Evolutionary conservation across 768 basidiomycete species (phyloP).

Genomic region (Hygrophoropsis aurantiaca): DNA sequence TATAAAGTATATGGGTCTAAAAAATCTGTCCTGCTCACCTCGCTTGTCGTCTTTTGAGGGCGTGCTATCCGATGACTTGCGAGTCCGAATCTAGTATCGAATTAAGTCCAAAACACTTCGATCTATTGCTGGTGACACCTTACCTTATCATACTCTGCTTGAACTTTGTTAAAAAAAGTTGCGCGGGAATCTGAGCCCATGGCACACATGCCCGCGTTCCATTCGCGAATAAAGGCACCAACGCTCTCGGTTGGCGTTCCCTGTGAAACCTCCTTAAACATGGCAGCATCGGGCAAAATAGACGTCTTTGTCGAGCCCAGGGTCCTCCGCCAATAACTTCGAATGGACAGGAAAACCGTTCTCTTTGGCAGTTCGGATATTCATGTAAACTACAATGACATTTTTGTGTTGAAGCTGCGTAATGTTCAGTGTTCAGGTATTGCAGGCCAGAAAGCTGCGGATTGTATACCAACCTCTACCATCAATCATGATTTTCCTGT

Average conservation of each 20-base stretch:
- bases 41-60: too few relatives aligned
- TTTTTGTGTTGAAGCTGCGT: conserved; percentile 9
- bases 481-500: conserved; percentile 19
- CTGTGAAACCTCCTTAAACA: conserved; percentile 10
- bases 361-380: conserved; percentile 4
- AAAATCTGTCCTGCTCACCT: too few relatives aligned
- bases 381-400: conserved; percentile 18
- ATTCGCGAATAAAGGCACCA: not conserved
- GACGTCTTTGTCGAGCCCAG: not conserved
- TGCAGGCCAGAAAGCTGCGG: too few relatives aligned
- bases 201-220: not conserved
- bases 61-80: too few relatives aligned
- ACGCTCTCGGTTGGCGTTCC: not conserved
- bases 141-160: not conserved
- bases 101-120: too few relatives aligned
- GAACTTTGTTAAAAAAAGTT: not conserved
- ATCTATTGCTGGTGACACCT: too few relatives aligned
- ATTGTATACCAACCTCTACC: not conserved
- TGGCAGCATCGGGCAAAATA: conserved; percentile 9
- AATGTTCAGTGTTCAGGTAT: not conserved
- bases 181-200: not conserved
- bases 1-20: too few relatives aligned
- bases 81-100: too few relatives aligned
- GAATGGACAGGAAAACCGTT: conserved; percentile 13
- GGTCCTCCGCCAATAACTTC: conserved; percentile 9